phyloP scores from a whole-genome alignment of 108 stramenopile genomes.

The Seminavis robusta region DNA sequence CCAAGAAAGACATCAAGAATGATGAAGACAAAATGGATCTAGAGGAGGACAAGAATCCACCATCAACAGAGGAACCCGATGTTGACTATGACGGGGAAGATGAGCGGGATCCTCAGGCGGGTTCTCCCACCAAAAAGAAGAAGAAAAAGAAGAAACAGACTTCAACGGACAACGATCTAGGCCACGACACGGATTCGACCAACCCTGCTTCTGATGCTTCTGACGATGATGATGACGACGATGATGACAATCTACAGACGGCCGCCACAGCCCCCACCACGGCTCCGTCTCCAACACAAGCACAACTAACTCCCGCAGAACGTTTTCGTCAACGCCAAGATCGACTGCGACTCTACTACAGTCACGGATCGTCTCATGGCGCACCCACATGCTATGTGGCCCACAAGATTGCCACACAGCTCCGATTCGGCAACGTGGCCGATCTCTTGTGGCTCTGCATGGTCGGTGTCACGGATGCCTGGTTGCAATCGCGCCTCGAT shows the following conservation, averaged over 20 bases:
- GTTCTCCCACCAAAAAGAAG: not conserved
- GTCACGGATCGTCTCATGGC: slow-evolving; percentile 61
- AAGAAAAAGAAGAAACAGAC: slow-evolving; percentile 11
- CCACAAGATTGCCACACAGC: slow-evolving; percentile 54
- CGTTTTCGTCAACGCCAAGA: slow-evolving; percentile 58
- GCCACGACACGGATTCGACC: slow-evolving; percentile 2
- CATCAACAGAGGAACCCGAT: not conserved
- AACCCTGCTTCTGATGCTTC: no score
- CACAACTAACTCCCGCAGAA: slow-evolving; percentile 42
- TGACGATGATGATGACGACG: slow-evolving; percentile 33
- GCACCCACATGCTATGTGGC: slow-evolving; percentile 69
- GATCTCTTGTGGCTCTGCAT: slow-evolving; percentile 83
- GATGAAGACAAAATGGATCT: no score
- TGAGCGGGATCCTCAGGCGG: slow-evolving; percentile 1
- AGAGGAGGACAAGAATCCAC: not conserved
- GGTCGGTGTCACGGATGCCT: slow-evolving; percentile 81
- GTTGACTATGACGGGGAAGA: slow-evolving; percentile 9
- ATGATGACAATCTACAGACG: slow-evolving; percentile 15
- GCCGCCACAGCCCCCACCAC: slow-evolving; percentile 9
- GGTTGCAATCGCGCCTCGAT: slow-evolving; percentile 69
- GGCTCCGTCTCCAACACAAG: not conserved
- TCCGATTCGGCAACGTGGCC: slow-evolving; percentile 59
- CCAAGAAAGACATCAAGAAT: not conserved
- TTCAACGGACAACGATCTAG: not conserved
- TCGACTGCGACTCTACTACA: slow-evolving; percentile 67